Evolutionary conservation across 768 basidiomycete genomes (phyloP), one percentile per base, ranked within the genome.

Genomic region (Phanerochaete sordida): DNA sequence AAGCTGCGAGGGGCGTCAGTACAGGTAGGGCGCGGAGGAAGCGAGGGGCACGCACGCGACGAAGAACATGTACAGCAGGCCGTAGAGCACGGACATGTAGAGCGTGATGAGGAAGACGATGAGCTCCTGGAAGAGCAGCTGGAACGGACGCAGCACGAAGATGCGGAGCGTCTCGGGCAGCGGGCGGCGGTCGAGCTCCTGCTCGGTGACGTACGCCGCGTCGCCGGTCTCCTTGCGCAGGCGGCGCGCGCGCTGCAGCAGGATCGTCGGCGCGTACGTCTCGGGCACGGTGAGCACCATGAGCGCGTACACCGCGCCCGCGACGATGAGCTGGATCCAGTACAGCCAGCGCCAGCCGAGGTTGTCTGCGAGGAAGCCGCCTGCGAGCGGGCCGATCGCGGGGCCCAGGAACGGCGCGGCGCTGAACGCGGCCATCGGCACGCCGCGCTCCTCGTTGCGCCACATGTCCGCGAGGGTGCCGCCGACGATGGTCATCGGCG

Each of bases 311-410:
- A 83, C 85, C 13, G 75, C 63, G 1, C 78, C 79, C 28, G 82
- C 79, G 65, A 87, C 84, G 33, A 82, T 76, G 26, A 84, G 73
- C 57, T 84, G 71, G 50, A 86, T 74, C 85, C 85, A 88, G 72
- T 86, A 93, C 0, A 90, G 89, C 90, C 90, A 92, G 60, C 87
- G 71, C 87, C 87, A 88, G 44, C 77, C 65, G 4, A 78, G 60
- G 65, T 84, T 74, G 81, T 88, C 66, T 9, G 63, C 64, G 55
- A 67, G 59, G 70, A 86, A 90, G 21, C 77, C 77, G 13, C 76
- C 65, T 30, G 70, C 64, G 13, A 69, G 63, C 1, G 72, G 71
- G 3, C 65, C 64, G 72, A 85, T 62, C 3, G 81, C 76, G 2
- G 82, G 80, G 3, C 82, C 82, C 12, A 84, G 48, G 69, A 86